Conservation (phyloP, 108 stramenopile genomes). For the Cyclotella baltica region DNA sequence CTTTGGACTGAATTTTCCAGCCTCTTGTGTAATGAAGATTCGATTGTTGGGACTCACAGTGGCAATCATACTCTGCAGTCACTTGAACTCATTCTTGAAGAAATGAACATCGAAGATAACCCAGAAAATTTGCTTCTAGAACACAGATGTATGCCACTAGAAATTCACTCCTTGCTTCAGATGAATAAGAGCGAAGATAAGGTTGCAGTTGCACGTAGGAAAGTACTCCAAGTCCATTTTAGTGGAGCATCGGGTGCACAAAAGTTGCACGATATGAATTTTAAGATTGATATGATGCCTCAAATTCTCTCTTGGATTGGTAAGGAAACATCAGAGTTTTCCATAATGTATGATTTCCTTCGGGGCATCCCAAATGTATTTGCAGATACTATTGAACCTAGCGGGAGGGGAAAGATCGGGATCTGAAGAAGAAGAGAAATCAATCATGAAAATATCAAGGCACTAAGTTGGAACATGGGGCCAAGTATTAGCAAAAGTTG, state of each 20-base stretch:
- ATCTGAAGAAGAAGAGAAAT: too few relatives aligned
- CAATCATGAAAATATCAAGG: too few relatives aligned
- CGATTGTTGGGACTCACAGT: not conserved
- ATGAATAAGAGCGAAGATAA: not conserved
- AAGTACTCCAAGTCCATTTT: not conserved
- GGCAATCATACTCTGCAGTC: not conserved
- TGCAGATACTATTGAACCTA: too few relatives aligned
- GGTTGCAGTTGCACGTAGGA: not conserved
- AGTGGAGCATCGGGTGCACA: not conserved
- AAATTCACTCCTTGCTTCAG: not conserved
- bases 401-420: too few relatives aligned
- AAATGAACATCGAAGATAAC: not conserved
- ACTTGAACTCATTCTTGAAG: not conserved
- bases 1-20: not conserved
- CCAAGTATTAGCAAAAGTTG: too few relatives aligned
- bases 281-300: not conserved
- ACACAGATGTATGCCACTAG: not conserved
- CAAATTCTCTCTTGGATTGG: slow-evolving; percentile 1
- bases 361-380: not conserved
- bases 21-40: not conserved
- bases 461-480: too few relatives aligned
- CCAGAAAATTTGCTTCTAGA: not conserved
- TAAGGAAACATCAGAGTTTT: not conserved
- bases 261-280: not conserved
- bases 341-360: not conserved